Evolutionary conservation across 2,329 filamentous ascomycete species (phyloP), one percentile per base, ranked within the genome.

Genomic region (Ascochyta pisi): DNA sequence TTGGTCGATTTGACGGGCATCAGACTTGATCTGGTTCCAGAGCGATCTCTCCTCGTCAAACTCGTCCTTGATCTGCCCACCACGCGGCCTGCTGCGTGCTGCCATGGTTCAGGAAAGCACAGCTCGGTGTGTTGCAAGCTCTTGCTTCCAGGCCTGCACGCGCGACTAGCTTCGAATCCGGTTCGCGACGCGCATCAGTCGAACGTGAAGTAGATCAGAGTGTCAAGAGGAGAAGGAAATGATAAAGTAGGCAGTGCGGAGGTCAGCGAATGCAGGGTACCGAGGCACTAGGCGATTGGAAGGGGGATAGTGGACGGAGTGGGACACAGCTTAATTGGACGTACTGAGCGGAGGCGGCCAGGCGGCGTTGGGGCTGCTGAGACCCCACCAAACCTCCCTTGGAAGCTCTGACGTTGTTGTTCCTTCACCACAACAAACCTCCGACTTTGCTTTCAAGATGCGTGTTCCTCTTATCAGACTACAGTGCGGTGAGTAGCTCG

Each of bases 381-480:
- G 57, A 57, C 55, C 54, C 54, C 54, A 55, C 60, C 56, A 61
- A 60, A 55, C 58, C 54, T 57, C 54, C 49, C 48, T 51, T 43
- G 54, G 48, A 10, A 50, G 58, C 60, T 53, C 46, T 55, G 57
- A 53, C 55, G 53, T 55, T 50, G 52, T 42, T 54, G 51, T 53
- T 51, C 49, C 50, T 52, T 57, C 19, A 19, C 19, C 19, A 51
- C 57, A 57, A 49, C 31, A 49, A 52, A 50, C 45, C 56, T 24
- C 39, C 27, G 29, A 16, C n/a, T 46, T n/a, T 53, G 16, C 8
- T 22, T 60, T 50, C 57, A 73, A 65, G 19, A 76, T 76, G 65
- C 70, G 73, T 49, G 86, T 95, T 59, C 93, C 94, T 70, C 81
- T 98, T 49, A 84, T 96, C 74, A 87, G 92, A 66, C 86, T 98